phyloP scores from a whole-genome alignment of 176 grass and related monocot genomes.

The Aechmea fasciata region DNA sequence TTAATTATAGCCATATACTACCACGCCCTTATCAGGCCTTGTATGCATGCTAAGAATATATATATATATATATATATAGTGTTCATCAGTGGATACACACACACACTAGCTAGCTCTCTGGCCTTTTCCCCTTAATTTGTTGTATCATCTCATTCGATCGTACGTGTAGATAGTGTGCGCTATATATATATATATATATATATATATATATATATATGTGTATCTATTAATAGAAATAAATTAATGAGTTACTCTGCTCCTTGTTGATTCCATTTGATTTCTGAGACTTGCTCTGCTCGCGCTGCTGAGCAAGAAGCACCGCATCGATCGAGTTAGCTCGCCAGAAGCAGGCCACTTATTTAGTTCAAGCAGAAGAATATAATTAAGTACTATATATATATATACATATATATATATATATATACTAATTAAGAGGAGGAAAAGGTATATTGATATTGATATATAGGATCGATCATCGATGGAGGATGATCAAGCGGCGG shows the following conservation, averaged over 20 bases:
- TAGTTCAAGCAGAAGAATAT: too few species aligned
- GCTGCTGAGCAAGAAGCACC: conserved; percentile 54
- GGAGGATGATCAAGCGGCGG: neutral
- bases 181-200: too few species aligned
- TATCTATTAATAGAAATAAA: neutral
- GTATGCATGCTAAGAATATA: neutral
- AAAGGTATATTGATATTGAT: neutral
- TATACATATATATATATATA: too few species aligned
- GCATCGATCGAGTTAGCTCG: neutral
- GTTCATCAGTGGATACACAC: too few species aligned
- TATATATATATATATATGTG: conserved; percentile 9
- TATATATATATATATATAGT: too few species aligned
- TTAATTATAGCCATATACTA: neutral
- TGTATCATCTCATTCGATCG: too few species aligned
- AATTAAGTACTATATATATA: conserved; percentile 17
- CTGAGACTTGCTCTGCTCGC: conserved; percentile 33
- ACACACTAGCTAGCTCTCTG: neutral
- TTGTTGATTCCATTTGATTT: conserved; percentile 67
- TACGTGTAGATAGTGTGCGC: too few species aligned
- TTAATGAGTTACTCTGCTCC: too few species aligned
- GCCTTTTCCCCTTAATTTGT: neutral
- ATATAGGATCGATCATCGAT: neutral
- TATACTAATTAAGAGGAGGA: conserved; percentile 61
- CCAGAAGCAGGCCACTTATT: too few species aligned
- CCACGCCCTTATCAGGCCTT: neutral